Percentiles rank a stretch among this genome's conserved stretches.
phyloP scores from a whole-genome alignment of 306 rosid genomes.

The Dalbergia cochinchinensis region DNA sequence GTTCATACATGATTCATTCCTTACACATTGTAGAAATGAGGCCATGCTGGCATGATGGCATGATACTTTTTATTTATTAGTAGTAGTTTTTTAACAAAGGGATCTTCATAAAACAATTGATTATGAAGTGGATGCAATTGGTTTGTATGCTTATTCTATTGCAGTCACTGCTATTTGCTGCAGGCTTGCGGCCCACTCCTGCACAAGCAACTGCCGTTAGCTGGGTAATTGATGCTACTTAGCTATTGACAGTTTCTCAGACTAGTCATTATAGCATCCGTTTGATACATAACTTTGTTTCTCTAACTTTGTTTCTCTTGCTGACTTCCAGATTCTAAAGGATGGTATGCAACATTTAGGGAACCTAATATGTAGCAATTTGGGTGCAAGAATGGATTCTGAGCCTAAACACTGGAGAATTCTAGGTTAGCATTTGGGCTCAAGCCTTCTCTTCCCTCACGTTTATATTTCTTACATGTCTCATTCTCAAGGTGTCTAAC shows the following conservation, averaged over 20 bases:
- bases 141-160: constrained; percentile 68
- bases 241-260: constrained; percentile 24
- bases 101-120: constrained; percentile 24
- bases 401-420: constrained; percentile 97
- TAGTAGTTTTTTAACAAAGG: not conserved
- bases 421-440: constrained; percentile 65
- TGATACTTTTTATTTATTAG: constrained; percentile 15
- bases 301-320: constrained; percentile 6
- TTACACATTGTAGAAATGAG: not conserved
- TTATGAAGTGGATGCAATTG: constrained; percentile 41
- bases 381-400: constrained; percentile 99
- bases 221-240: constrained; percentile 75
- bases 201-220: constrained; percentile 97
- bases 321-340: constrained; percentile 70
- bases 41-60: not conserved
- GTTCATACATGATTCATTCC: not conserved
- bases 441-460: not conserved
- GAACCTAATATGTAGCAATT: constrained; percentile 85
- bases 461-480: not conserved
- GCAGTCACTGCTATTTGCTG: constrained; percentile 98
- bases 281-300: constrained; percentile 12
- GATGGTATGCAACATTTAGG: constrained; percentile 99
- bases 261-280: constrained; percentile 23
- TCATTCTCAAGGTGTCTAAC: constrained; percentile 43
- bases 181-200: constrained; percentile 97